Evolutionary conservation across 352 stramenopile genomes (phyloP), one percentile per base, ranked within the genome.

Genomic region (Phytophthora nicotianae): DNA sequence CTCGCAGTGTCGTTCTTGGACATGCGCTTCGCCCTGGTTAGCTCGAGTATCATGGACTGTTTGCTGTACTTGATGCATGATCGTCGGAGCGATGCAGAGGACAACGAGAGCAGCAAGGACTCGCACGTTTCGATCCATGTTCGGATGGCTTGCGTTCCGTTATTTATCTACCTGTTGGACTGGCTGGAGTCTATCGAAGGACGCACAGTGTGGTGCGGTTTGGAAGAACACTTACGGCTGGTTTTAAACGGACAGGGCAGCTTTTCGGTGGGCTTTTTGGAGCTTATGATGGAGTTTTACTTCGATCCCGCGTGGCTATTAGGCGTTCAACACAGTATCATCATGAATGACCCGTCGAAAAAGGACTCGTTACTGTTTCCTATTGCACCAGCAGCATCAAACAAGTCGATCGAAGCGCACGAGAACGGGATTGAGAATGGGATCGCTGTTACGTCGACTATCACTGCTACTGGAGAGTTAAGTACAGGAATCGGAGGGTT

Each of bases 211-310:
- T 94, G 86, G 86, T 94, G 86, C 49, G 86, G 83, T n/a, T 60
- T 94, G 2, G 86, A 94, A 60, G 86, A 94, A 24, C 75, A 92
- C 50, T 56, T 94, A 20, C 79, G 82, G 16, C 62, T 82, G 47
- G 78, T 90, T 17, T 26, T 91, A n/a, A 90, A 89, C 20, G 81
- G 81, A n/a, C 77, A 93, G 50, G 72, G 81, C 21, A 89, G 60
- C 45, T 89, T 89, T 32, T 90, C 81, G 2, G 60, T 75, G 19
- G 82, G 82, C 0, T 91, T 93, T 40, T 49, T 91, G 14, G 83
- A 93, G 58, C 76, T 93, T 20, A 92, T 93, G 83, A 89, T 92
- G 74, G 84, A 93, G 55, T 89, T 91, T 51, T 91, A 91, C 61
- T 91, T 90, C 38, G 81, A 95, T 48, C 83, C 82, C 17, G 59